phyloP scores from a whole-genome alignment of 2,329 filamentous ascomycete genomes.

The Tolypocladium sp. region DNA sequence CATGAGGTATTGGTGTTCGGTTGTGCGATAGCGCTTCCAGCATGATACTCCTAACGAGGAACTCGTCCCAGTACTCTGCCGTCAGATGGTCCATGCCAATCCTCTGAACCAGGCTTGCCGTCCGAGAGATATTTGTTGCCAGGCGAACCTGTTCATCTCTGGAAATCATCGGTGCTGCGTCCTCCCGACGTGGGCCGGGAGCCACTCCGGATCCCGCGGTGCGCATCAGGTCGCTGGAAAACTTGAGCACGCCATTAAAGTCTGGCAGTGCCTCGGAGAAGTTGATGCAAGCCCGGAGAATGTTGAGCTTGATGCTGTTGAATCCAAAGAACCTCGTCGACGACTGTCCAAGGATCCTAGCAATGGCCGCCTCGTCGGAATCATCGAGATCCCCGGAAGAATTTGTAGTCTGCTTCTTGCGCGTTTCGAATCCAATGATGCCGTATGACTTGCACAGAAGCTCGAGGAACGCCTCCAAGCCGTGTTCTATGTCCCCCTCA shows the following conservation, averaged over 20 bases:
- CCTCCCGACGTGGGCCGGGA: slow-evolving; percentile 58
- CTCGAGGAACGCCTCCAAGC: slow-evolving; percentile 54
- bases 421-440: slow-evolving; percentile 42
- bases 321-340: slow-evolving; percentile 64
- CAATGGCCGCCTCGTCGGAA: slow-evolving; percentile 41
- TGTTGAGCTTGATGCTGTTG: slow-evolving; percentile 70
- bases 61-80: slow-evolving; percentile 96
- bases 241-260: slow-evolving; percentile 79
- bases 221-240: slow-evolving; percentile 75
- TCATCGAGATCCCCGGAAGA: slow-evolving; percentile 22
- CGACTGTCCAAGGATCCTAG: slow-evolving; percentile 51
- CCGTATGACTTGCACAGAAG: slow-evolving; percentile 55
- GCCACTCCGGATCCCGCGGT: slow-evolving; percentile 75
- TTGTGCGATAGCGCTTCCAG: slow-evolving; percentile 54
- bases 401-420: slow-evolving; percentile 14
- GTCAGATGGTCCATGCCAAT: slow-evolving; percentile 61
- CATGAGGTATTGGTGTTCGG: slow-evolving; percentile 57
- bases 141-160: slow-evolving; percentile 79
- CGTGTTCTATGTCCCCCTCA: slow-evolving; percentile 56
- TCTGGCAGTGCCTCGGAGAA: slow-evolving; percentile 91
- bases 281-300: slow-evolving; percentile 82
- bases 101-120: slow-evolving; percentile 65
- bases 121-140: slow-evolving; percentile 78
- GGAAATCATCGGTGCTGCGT: slow-evolving; percentile 60
- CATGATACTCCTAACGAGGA: slow-evolving; percentile 70